These are phyloP conservation scores for Hypoxylon fragiforme DNA, from an alignment of 495 filamentous ascomycete genomes.

Conservation along the genomic window DNA sequence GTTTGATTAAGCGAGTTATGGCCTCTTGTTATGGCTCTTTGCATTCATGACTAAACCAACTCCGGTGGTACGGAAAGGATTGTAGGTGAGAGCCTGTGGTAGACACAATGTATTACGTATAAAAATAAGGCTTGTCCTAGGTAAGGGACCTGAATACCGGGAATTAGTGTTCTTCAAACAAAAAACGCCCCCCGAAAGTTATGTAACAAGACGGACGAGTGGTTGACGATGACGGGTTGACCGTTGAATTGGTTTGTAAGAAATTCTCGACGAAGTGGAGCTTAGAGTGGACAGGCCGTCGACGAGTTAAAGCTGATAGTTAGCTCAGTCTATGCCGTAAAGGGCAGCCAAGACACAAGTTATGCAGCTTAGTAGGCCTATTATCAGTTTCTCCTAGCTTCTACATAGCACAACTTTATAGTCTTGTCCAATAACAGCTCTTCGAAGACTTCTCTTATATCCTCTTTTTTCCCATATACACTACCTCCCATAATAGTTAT, in stretches of 20 bases:
- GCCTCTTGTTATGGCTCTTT: not conserved
- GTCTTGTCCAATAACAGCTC: too few relatives aligned
- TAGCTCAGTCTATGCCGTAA: constrained; percentile 37
- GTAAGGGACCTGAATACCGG: too few relatives aligned
- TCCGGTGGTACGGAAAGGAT: too few relatives aligned
- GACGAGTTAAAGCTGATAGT: too few relatives aligned
- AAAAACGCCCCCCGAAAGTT: not conserved
- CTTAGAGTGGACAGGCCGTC: not conserved
- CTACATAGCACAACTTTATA: too few relatives aligned
- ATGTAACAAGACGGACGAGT: not conserved
- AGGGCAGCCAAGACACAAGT: constrained; percentile 38
- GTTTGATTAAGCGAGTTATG: too few relatives aligned
- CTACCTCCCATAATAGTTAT: too few relatives aligned
- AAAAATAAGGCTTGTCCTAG: too few relatives aligned
- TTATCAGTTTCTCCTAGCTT: not conserved
- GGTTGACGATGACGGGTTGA: constrained; percentile 10
- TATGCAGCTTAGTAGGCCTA: constrained; percentile 29
- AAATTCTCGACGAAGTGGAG: constrained; percentile 11
- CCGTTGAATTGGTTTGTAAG: constrained; percentile 6
- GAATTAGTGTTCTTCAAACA: too few relatives aligned
- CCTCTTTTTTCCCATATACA: not conserved
- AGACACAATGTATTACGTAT: too few relatives aligned
- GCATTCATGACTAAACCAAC: constrained; percentile 1
- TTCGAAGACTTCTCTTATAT: not conserved
- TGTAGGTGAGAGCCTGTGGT: too few relatives aligned